These are phyloP conservation scores for Neoscytalidium dimidiatum DNA, from an alignment of 2,329 filamentous ascomycete genomes.

Conservation along the genomic window DNA sequence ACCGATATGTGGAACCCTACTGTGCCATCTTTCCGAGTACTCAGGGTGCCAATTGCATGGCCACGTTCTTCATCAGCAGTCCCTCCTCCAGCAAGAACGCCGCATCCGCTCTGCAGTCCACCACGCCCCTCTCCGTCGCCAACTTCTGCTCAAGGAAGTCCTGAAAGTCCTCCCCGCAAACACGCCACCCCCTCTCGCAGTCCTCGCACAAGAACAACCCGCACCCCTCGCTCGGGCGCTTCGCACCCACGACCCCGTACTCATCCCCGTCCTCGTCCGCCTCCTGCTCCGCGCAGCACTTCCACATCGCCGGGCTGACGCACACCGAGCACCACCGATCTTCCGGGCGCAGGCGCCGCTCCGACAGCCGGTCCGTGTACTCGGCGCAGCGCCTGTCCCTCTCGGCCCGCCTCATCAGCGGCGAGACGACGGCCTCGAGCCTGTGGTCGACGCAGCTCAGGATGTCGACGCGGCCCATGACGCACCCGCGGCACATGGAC, in stretches of 20 bases:
- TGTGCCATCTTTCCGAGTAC: no score
- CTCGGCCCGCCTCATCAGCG: neutral
- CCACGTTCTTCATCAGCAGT: conserved; percentile 2
- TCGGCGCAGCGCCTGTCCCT: neutral
- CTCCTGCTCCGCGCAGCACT: conserved; percentile 26
- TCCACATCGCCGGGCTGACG: conserved; percentile 34
- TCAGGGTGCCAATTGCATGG: no score
- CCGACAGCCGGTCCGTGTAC: conserved; percentile 3
- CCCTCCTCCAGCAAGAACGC: conserved; percentile 4
- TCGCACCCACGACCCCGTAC: conserved; percentile 6
- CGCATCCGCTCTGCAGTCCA: conserved; percentile 3
- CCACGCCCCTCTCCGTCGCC: neutral
- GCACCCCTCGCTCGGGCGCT: conserved; percentile 25
- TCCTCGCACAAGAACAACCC: conserved; percentile 29
- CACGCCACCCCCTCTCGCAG: conserved; percentile 25
- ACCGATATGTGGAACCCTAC: no score
- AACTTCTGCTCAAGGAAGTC: neutral
- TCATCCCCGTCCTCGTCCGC: conserved; percentile 19
- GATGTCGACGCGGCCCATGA: conserved; percentile 30
- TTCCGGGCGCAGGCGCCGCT: neutral
- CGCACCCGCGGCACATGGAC: conserved; percentile 38
- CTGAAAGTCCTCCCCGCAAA: conserved; percentile 21
- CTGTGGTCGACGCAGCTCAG: conserved; percentile 26
- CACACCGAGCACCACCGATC: conserved; percentile 40
- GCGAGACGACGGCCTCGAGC: neutral